Percentiles rank a stretch among this genome's conserved stretches.
phyloP scores from a whole-genome alignment of 192 early-diverging fungal genomes.

The Entophlyctis helioformis region DNA sequence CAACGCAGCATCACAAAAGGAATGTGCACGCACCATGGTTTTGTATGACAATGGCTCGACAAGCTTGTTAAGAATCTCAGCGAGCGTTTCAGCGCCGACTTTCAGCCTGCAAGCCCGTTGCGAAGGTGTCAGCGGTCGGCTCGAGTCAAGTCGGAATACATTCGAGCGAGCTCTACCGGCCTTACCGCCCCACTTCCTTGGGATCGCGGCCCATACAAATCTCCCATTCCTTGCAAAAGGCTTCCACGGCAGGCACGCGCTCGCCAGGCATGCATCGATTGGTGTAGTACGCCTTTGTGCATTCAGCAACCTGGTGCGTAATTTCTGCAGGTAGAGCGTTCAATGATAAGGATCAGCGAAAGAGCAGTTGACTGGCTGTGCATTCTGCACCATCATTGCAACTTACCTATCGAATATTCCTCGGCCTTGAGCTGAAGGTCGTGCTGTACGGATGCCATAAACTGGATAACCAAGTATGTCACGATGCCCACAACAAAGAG shows the following conservation, averaged over 20 bases:
- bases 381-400: neutral
- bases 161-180: neutral
- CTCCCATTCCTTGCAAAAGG: constrained; percentile 48
- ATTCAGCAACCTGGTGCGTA: constrained; percentile 45
- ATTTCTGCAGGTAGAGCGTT: constrained; percentile 19
- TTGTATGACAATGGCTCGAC: constrained; percentile 79
- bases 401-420: constrained; percentile 33
- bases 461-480: constrained; percentile 52
- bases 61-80: constrained; percentile 69
- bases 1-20: no score
- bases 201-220: constrained; percentile 47
- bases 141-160: neutral
- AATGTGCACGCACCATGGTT: constrained; percentile 58
- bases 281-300: constrained; percentile 46
- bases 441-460: constrained; percentile 55
- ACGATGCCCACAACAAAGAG: constrained; percentile 42
- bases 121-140: neutral
- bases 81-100: constrained; percentile 71
- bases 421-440: constrained; percentile 62
- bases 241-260: constrained; percentile 48
- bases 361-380: no score
- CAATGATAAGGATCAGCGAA: neutral
- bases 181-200: constrained; percentile 45
- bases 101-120: constrained; percentile 34
- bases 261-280: constrained; percentile 44